phyloP scores from a whole-genome alignment of 1,284 basidiomycete genomes.

The Ustilago curta region DNA sequence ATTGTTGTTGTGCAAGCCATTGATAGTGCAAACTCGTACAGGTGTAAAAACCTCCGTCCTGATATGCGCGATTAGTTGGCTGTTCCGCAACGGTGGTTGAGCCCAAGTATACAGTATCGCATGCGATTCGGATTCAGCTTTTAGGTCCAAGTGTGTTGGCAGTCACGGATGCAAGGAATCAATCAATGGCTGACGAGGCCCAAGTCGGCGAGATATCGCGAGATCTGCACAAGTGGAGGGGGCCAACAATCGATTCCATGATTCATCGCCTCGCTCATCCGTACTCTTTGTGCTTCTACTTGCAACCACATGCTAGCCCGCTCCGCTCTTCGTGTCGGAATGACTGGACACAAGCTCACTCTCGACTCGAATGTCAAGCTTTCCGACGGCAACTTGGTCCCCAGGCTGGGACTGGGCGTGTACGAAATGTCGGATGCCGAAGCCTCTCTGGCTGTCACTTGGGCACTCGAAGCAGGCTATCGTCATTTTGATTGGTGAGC shows the following conservation, averaged over 20 bases:
- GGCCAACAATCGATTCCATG: background rate
- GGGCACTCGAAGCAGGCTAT: constrained; percentile 40
- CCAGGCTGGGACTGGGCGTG: constrained; percentile 27
- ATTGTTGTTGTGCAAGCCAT: too few species aligned
- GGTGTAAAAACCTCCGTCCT: background rate
- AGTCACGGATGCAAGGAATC: too few species aligned
- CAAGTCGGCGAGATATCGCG: constrained; percentile 4
- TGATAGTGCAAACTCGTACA: too few species aligned
- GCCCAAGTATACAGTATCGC: too few species aligned
- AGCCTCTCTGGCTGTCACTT: constrained; percentile 30
- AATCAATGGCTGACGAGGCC: too few species aligned
- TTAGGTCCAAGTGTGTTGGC: background rate
- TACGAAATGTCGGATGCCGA: constrained; percentile 32
- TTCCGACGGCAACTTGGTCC: constrained; percentile 26
- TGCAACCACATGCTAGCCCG: constrained; percentile 3
- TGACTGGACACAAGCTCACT: constrained; percentile 14
- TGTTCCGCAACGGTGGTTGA: too few species aligned
- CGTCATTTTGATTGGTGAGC: constrained; percentile 37
- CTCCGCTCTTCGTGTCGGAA: background rate
- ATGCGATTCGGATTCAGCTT: background rate
- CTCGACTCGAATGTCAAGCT: constrained; percentile 23
- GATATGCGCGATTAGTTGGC: background rate
- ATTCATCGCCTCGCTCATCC: background rate
- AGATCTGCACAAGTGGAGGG: constrained; percentile 9
- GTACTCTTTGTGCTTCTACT: background rate